Evolutionary conservation across 2,329 filamentous ascomycete genomes (phyloP).

Genomic region (Fusarium udum): DNA sequence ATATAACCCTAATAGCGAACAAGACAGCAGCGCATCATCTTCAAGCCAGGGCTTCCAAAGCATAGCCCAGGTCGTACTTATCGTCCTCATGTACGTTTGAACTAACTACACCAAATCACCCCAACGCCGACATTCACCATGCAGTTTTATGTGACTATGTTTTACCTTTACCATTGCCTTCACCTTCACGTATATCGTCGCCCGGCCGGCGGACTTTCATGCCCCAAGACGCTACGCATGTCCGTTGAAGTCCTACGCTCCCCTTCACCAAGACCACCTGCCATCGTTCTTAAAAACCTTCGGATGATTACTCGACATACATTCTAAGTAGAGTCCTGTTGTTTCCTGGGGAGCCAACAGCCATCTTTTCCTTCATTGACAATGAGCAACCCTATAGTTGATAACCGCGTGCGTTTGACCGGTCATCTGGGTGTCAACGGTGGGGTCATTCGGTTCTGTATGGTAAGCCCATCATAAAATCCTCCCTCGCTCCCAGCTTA

Average conservation of each 20-base stretch:
- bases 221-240: conserved; percentile 36
- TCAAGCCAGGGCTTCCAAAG: not conserved
- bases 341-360: conserved; percentile 30
- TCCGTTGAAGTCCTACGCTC: conserved; percentile 33
- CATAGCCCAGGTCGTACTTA: not conserved
- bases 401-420: conserved; percentile 20
- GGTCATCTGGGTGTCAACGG: conserved; percentile 23
- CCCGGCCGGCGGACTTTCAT: conserved; percentile 16
- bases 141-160: conserved; percentile 7
- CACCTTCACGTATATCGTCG: conserved; percentile 18
- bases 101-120: conserved; percentile 9
- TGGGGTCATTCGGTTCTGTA: conserved; percentile 27
- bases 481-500: conserved; percentile 30
- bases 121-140: conserved; percentile 26
- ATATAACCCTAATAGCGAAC: not conserved
- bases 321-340: conserved; percentile 44
- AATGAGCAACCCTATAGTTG: conserved; percentile 35
- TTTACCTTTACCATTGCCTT: conserved; percentile 2
- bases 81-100: conserved; percentile 1
- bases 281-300: conserved; percentile 42
- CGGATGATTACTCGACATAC: conserved; percentile 46
- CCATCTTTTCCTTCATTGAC: conserved; percentile 27
- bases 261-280: conserved; percentile 40
- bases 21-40: not conserved
- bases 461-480: conserved; percentile 28